Evolutionary conservation across 805 yeast species (phyloP), one percentile per base, ranked within the genome.

Genomic region (Vanderwaltozyma verrucispora): DNA sequence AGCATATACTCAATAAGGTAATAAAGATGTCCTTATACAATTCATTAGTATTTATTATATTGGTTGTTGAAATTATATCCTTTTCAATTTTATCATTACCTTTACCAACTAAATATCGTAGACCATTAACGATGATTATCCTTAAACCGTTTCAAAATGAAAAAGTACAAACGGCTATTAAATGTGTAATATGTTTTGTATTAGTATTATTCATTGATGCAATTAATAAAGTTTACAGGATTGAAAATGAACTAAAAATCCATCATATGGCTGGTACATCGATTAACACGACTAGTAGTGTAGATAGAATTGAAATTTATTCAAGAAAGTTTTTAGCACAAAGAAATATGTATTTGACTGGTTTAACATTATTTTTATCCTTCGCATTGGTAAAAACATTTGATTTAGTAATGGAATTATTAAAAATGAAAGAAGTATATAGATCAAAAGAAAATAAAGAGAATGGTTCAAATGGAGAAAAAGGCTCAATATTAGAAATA

Each of bases 251-350:
- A 53, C 14, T 37, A 13, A 16, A 27, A 27, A 18, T 25, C 2
- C 19, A 31, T 14, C 20, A 25, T 21, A 55, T 35, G 23, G 49
- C 60, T 36, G 60, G 36, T 14, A 27, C n/a, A n/a, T 21, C 13
- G 2, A 16, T 63, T 32, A 51, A 56, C 28, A n/a, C 33, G 5
- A 4, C 30, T 6, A 10, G 19, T 10, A 54, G 62, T 33, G 63
- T 60, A 42, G 89, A 83, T 50, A 71, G 95, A 41, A 65, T 86
- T 16, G 97, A 92, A 54, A 69, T 83, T 39, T 87, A 82, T 60
- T 92, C 96, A 17, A 75, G 96, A 62, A 74, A 87, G 54, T 92
- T 92, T 63, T 88, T 88, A 56, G 86, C 96, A 16, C 98, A 92
- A 66, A 77, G 99, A 66, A 92, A 92, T 68, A 76, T 87, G 80